Conservation (phyloP, 768 basidiomycete species). For the Mycena epipterygia region DNA sequence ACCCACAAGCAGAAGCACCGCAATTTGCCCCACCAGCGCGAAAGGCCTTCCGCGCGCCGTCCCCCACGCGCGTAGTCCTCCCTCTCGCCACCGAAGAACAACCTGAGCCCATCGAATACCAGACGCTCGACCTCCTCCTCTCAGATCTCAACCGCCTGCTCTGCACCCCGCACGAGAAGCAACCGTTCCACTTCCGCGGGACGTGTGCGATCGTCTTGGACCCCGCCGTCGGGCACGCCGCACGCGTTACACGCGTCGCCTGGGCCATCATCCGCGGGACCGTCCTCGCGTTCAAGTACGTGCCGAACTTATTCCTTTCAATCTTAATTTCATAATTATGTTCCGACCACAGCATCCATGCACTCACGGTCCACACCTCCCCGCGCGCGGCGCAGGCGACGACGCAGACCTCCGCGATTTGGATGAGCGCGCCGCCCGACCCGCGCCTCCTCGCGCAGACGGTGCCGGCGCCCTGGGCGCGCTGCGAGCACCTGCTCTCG, state of each 20-base stretch:
- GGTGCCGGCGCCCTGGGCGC: background rate
- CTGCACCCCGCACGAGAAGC: slow-evolving; percentile 13
- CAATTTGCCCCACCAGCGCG: too few species aligned
- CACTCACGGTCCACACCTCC: background rate
- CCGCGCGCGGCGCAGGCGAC: background rate
- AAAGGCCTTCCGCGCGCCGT: too few species aligned
- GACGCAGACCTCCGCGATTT: background rate
- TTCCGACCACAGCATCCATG: background rate
- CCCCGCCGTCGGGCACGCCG: background rate
- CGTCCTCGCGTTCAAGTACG: background rate
- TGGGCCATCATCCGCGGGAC: slow-evolving; percentile 1
- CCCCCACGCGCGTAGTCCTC: background rate
- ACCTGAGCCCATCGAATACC: background rate
- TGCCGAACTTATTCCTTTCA: too few species aligned
- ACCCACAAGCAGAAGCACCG: too few species aligned
- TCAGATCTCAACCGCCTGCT: slow-evolving; percentile 5
- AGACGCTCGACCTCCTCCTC: slow-evolving; percentile 10
- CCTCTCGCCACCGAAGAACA: background rate
- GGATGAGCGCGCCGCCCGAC: slow-evolving; percentile 4
- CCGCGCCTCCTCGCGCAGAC: background rate
- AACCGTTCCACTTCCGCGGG: slow-evolving; percentile 4
- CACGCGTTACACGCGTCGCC: background rate
- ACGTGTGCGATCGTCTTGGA: slow-evolving; percentile 1
- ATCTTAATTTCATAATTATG: too few species aligned
- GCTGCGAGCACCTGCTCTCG: slow-evolving; percentile 8